Conservation (phyloP, 768 basidiomycete species). For the Grammothele lineata region DNA sequence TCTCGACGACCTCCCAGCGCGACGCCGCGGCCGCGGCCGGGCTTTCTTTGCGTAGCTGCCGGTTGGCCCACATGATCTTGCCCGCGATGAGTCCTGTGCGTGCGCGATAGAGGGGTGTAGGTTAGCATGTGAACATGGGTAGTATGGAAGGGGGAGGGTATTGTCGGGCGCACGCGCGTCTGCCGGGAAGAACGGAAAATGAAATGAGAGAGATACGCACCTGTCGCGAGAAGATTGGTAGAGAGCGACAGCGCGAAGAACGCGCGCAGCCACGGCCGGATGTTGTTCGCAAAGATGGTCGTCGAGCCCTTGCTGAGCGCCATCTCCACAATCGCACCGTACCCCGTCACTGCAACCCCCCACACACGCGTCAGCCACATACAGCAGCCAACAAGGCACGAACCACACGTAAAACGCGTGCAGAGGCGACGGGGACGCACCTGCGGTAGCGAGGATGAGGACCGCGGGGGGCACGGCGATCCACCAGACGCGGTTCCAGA, state of each 20-base stretch:
- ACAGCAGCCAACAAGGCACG: background rate
- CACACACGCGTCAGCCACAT: background rate
- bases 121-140: background rate
- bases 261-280: conserved; percentile 1
- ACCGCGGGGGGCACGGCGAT: conserved; percentile 3
- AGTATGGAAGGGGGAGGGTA: background rate
- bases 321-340: conserved; percentile 8
- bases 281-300: background rate
- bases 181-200: too few species aligned
- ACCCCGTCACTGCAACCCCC: conserved; percentile 7
- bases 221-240: conserved; percentile 7
- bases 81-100: conserved; percentile 10
- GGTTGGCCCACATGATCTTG: conserved; percentile 11
- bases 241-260: conserved; percentile 10
- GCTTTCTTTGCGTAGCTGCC: background rate
- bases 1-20: conserved; percentile 12
- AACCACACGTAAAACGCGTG: too few species aligned
- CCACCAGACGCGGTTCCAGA: conserved; percentile 6
- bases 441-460: conserved; percentile 4
- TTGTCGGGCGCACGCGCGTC: too few species aligned
- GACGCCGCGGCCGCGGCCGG: background rate
- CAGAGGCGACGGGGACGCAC: background rate
- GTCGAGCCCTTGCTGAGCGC: background rate
- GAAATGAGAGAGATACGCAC: background rate
- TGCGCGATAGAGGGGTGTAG: background rate